Percentiles rank a stretch among this genome's conserved stretches.
phyloP scores from a whole-genome alignment of 2,329 filamentous ascomycete genomes.

The Sclerotinia sclerotiorum region DNA sequence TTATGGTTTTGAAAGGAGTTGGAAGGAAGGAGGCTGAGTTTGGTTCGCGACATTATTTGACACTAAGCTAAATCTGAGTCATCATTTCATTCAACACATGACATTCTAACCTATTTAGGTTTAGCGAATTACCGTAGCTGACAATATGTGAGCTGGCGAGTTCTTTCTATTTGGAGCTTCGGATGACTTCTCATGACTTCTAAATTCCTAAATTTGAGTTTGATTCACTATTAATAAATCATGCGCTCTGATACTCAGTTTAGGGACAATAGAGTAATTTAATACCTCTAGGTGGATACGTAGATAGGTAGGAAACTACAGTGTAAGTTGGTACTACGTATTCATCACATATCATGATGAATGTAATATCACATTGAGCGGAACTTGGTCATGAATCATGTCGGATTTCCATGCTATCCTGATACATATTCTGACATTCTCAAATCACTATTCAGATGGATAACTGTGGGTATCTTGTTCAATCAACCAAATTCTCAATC shows the following conservation, averaged over 20 bases:
- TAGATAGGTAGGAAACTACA: background rate
- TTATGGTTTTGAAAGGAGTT: conserved; percentile 13
- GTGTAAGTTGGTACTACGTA: background rate
- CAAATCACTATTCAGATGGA: background rate
- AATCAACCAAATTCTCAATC: background rate
- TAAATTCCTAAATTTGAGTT: no score
- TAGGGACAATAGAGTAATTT: background rate
- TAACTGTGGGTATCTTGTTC: background rate
- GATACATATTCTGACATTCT: background rate
- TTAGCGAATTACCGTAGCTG: background rate
- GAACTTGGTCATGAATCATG: background rate
- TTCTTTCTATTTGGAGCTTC: background rate
- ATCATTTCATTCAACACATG: conserved; percentile 14
- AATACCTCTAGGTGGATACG: background rate
- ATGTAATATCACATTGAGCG: background rate
- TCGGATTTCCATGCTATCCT: background rate
- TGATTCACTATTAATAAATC: background rate
- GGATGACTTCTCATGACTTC: no score
- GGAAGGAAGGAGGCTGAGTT: conserved; percentile 17
- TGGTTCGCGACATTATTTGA: conserved; percentile 1
- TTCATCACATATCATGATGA: background rate
- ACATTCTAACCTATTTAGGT: background rate
- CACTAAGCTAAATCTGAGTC: conserved; percentile 12
- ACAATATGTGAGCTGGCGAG: background rate
- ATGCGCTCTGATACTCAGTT: background rate